Conservation (phyloP, 148 eudicot genomes). For the Rheum nobile region DNA sequence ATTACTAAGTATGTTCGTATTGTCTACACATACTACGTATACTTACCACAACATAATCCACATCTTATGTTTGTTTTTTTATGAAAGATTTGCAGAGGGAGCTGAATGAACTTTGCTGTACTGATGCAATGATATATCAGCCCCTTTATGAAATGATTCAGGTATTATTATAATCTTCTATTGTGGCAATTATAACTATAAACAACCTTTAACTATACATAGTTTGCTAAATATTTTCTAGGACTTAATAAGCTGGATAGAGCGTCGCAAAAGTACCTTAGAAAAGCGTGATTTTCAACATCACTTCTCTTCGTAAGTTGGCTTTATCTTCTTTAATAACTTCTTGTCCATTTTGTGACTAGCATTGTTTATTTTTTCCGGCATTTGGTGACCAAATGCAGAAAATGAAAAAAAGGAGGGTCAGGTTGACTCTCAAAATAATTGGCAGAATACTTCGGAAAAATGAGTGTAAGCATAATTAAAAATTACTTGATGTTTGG, state of each 20-base stretch:
- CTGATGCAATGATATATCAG: conserved; percentile 41
- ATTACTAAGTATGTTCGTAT: conserved; percentile 53
- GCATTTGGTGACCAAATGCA: not conserved
- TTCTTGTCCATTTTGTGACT: not conserved
- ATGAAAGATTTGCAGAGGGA: conserved; percentile 66
- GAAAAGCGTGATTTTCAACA: conserved; percentile 79
- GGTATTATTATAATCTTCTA: conserved; percentile 25
- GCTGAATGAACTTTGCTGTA: conserved; percentile 46
- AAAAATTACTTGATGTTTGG: not conserved
- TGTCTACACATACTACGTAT: not conserved
- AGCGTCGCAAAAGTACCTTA: conserved; percentile 39
- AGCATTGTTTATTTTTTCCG: not conserved
- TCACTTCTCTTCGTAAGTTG: conserved; percentile 62
- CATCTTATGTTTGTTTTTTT: conserved; percentile 24
- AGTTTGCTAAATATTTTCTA: conserved; percentile 11
- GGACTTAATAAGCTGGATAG: conserved; percentile 79
- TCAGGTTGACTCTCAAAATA: not conserved
- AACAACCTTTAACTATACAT: not conserved
- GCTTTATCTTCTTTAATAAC: not conserved
- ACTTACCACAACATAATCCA: not conserved
- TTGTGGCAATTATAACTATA: not conserved
- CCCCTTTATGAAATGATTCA: conserved; percentile 76
- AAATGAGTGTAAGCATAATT: not conserved
- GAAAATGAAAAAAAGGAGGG: not conserved
- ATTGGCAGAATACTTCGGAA: not conserved